Percentiles rank a stretch among this genome's conserved stretches.
Evolutionary conservation across 202 grass and related monocot species (phyloP).

Genomic region (Setaria viridis): DNA sequence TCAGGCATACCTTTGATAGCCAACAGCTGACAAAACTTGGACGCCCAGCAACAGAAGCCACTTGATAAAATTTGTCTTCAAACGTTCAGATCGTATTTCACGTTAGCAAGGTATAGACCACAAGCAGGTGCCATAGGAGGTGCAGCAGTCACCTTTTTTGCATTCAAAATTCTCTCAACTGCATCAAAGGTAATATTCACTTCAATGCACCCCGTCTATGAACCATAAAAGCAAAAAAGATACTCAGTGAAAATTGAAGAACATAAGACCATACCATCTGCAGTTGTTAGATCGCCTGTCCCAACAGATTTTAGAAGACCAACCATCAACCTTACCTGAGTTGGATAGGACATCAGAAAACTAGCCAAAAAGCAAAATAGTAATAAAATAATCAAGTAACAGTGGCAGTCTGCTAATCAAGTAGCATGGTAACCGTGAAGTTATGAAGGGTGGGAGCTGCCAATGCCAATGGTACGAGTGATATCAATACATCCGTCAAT

Average conservation of each 20-base stretch:
- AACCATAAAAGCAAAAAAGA: conserved; percentile 31
- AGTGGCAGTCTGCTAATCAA: conserved; percentile 30
- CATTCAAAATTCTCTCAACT: conserved; percentile 88
- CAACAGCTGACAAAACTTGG: conserved; percentile 43
- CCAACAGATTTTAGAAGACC: conserved; percentile 96
- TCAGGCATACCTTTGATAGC: conserved; percentile 47
- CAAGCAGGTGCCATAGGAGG: conserved; percentile 92
- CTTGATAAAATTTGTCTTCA: conserved; percentile 35
- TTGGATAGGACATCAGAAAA: conserved; percentile 47
- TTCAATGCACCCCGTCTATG: conserved; percentile 22
- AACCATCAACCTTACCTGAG: conserved; percentile 94
- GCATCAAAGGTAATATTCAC: conserved; percentile 45
- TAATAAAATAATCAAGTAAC: conserved; percentile 1
- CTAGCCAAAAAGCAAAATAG: neutral
- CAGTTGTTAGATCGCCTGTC: conserved; percentile 64
- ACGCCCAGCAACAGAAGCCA: conserved; percentile 20
- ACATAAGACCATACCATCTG: conserved; percentile 72
- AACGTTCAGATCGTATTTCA: conserved; percentile 81
- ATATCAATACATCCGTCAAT: conserved; percentile 15
- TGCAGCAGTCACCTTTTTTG: conserved; percentile 73
- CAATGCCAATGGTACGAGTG: conserved; percentile 11
- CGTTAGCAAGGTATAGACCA: conserved; percentile 89
- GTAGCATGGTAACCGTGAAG: neutral
- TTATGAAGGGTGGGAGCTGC: neutral
- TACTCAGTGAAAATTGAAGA: conserved; percentile 20